A percentile compares a stretch with the other conserved stretches of the same genome.
These are phyloP conservation scores for Talaromyces sp. DNA, from an alignment of 2,329 filamentous ascomycete species.

Conservation along the genomic window DNA sequence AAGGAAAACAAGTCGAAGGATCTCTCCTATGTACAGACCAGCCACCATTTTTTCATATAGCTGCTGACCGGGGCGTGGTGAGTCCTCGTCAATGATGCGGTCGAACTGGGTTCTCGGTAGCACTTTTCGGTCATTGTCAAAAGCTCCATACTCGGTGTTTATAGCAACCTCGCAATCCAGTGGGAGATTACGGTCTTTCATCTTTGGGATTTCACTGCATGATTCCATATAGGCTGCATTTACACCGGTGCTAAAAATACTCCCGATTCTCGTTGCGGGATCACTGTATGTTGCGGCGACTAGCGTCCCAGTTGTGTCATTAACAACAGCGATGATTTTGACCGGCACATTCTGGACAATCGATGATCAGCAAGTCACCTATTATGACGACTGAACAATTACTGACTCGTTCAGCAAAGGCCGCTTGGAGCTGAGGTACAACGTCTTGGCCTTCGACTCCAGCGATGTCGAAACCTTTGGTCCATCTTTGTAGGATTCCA, in stretches of 20 bases:
- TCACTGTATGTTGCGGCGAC: constrained; percentile 91
- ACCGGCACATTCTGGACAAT: constrained; percentile 66
- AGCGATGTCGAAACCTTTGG: constrained; percentile 82
- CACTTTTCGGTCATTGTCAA: constrained; percentile 79
- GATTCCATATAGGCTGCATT: constrained; percentile 95
- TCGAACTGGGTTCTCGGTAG: constrained; percentile 71
- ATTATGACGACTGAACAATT: constrained; percentile 3
- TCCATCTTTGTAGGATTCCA: constrained; percentile 83
- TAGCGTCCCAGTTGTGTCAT: constrained; percentile 89
- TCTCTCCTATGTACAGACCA: constrained; percentile 84
- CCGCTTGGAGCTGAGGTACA: constrained; percentile 73
- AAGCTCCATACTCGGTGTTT: constrained; percentile 92
- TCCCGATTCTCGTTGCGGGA: constrained; percentile 78
- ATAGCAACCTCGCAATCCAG: constrained; percentile 76
- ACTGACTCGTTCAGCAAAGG: constrained; percentile 57
- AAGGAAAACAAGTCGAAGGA: constrained; percentile 79
- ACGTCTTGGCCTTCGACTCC: constrained; percentile 85
- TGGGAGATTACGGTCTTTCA: constrained; percentile 73
- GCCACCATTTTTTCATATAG: constrained; percentile 97
- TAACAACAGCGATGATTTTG: constrained; percentile 79
- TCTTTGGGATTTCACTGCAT: constrained; percentile 76
- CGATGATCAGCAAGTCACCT: background rate
- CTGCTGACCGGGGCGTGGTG: constrained; percentile 86
- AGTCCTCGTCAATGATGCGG: constrained; percentile 74
- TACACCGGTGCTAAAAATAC: constrained; percentile 92